Percentiles rank a stretch among this genome's conserved stretches.
phyloP scores from a whole-genome alignment of 2,329 filamentous ascomycete genomes.

The Nemania serpens region DNA sequence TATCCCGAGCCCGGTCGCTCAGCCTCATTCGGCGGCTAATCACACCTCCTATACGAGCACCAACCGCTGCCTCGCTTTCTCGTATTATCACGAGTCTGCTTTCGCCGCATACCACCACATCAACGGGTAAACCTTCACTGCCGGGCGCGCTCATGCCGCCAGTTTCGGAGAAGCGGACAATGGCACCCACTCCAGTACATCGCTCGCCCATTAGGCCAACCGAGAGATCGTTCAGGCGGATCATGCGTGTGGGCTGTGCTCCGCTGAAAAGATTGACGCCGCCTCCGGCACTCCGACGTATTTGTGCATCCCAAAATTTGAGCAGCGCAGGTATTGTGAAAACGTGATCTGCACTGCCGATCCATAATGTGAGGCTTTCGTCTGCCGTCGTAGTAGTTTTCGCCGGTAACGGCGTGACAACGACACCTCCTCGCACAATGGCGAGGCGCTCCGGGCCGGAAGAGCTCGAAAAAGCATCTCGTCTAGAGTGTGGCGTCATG shows the following conservation, averaged over 20 bases:
- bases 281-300: slow-evolving; percentile 55
- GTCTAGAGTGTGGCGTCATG: slow-evolving; percentile 66
- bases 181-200: slow-evolving; percentile 56
- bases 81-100: slow-evolving; percentile 59
- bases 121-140: slow-evolving; percentile 52
- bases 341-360: slow-evolving; percentile 60
- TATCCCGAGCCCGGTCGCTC: slow-evolving; percentile 46
- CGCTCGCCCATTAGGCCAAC: slow-evolving; percentile 62
- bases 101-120: slow-evolving; percentile 61
- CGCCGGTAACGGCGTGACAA: slow-evolving; percentile 52
- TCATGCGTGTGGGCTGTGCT: slow-evolving; percentile 59
- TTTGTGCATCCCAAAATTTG: slow-evolving; percentile 64
- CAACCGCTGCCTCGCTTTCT: slow-evolving; percentile 55
- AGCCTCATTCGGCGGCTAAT: slow-evolving; percentile 39
- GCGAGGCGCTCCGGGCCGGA: slow-evolving; percentile 57
- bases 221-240: slow-evolving; percentile 57
- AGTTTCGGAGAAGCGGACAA: slow-evolving; percentile 45
- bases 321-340: slow-evolving; percentile 60
- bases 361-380: slow-evolving; percentile 62
- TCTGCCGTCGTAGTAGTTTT: slow-evolving; percentile 52
- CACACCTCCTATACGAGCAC: slow-evolving; percentile 49
- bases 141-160: slow-evolving; percentile 33
- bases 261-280: slow-evolving; percentile 62
- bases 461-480: slow-evolving; percentile 54
- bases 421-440: slow-evolving; percentile 57